Evolutionary conservation across 1,139 yeast genomes (phyloP), one percentile per base, ranked within the genome.

Genomic region (Magnusiomyces suaveolens): DNA sequence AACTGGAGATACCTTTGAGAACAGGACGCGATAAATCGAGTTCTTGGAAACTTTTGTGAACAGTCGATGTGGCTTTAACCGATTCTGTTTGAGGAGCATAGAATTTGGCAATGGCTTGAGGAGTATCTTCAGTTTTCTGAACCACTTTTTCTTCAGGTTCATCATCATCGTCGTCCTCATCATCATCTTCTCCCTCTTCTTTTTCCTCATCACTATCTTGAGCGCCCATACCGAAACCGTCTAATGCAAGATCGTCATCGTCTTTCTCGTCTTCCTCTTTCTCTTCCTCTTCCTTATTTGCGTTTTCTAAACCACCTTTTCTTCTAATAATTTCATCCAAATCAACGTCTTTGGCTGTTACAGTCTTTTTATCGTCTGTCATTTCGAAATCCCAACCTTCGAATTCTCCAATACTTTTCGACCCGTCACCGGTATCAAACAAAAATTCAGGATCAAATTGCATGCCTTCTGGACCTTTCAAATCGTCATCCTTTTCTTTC

Each of bases 21-120:
- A 92, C 81, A 0, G 98, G 98, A 65, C 98, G 81, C 0, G 97
- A 89, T 46, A 92, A 76, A 54, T 87, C 84, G 54, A 92, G 74
- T 0, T 86, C 75, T 64, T 84, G 86, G 73, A 92, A 94, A 6
- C 84, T 78, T 48, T 75, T 74, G 65, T 84, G 87, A 33, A 60
- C 66, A 2, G 63, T 63, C 20, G 68, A 47, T 18, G 50, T 72
- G 2, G 69, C 66, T 14, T 60, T 64, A 1, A 65, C 70, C 8
- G 68, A 64, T 14, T 65, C 69, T 41, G 60, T 66, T 2, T 62
- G 63, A 16, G 69, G 68, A 2, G 66, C 69, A 24, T 66, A 68
- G 54, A 60, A 69, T 46, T 62, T 62, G 26, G 66, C 69, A 48
- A 63, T 65, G 25, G 62, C 70, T 46, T 65, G 69, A 8, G 68